Evolutionary conservation across 441 rosid species (phyloP).

Genomic region (Pelargonium citronellum): DNA sequence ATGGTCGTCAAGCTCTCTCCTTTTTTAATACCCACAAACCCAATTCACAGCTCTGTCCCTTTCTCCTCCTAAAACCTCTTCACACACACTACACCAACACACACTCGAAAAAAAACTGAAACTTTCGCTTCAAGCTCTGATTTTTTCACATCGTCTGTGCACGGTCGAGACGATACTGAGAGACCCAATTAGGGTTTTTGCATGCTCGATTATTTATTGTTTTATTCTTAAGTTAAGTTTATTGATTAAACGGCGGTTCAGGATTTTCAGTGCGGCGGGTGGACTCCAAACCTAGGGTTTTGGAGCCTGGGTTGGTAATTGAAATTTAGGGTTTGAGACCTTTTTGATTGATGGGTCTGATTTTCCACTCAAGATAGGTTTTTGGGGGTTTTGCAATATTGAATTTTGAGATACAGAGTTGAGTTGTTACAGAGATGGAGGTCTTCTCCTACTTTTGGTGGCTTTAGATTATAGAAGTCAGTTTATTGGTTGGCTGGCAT

Average conservation of each 20-base stretch:
- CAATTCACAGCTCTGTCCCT: no score
- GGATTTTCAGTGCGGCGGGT: background rate
- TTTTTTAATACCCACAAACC: no score
- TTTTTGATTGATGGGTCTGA: background rate
- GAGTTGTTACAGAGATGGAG: background rate
- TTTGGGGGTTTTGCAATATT: background rate
- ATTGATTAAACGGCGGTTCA: background rate
- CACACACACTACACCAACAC: no score
- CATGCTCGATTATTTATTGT: background rate
- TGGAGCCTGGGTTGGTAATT: background rate
- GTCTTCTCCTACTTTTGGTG: background rate
- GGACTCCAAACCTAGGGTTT: constrained; percentile 1
- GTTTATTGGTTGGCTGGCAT: background rate
- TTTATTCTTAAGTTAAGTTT: background rate
- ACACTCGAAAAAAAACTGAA: no score
- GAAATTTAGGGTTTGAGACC: background rate
- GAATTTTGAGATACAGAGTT: background rate
- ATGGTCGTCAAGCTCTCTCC: no score
- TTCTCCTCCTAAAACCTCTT: no score
- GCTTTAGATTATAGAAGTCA: background rate
- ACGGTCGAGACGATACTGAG: no score
- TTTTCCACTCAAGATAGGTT: background rate
- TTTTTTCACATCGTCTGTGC: no score
- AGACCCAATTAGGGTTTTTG: background rate
- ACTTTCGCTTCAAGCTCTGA: no score